phyloP scores from a whole-genome alignment of 164 flowering plant species.

The Annona squamosa region DNA sequence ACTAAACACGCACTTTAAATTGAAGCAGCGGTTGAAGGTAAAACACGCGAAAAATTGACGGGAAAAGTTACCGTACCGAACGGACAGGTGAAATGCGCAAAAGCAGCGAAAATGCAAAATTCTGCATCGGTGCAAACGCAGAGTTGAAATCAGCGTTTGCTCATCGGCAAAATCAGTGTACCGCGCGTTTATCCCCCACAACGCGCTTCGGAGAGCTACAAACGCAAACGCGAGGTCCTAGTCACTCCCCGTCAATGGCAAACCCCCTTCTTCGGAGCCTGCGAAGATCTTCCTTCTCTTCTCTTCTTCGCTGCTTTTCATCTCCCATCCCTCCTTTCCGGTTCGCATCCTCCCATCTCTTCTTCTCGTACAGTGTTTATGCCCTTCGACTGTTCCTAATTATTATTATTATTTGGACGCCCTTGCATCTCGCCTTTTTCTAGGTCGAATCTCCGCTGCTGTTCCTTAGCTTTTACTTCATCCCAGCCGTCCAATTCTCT shows the following conservation, averaged over 20 bases:
- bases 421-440: neutral
- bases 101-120: too few species aligned
- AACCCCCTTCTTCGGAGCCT: slow-evolving; percentile 21
- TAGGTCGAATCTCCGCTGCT: slow-evolving; percentile 18
- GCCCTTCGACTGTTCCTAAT: neutral
- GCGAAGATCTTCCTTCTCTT: slow-evolving; percentile 20
- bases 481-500: neutral
- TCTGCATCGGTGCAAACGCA: too few species aligned
- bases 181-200: too few species aligned
- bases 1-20: too few species aligned
- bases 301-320: slow-evolving; percentile 19
- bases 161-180: too few species aligned
- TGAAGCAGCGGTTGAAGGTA: too few species aligned
- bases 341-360: slow-evolving; percentile 15
- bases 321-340: slow-evolving; percentile 16
- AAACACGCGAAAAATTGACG: too few species aligned
- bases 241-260: slow-evolving; percentile 21
- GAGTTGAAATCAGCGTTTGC: too few species aligned
- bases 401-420: neutral
- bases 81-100: too few species aligned
- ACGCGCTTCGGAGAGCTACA: too few species aligned
- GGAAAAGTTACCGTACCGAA: too few species aligned
- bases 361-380: neutral
- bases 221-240: too few species aligned
- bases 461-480: slow-evolving; percentile 2